These are phyloP conservation scores for Boletus reticuloceps DNA, from an alignment of 768 basidiomycete species.

Conservation along the genomic window DNA sequence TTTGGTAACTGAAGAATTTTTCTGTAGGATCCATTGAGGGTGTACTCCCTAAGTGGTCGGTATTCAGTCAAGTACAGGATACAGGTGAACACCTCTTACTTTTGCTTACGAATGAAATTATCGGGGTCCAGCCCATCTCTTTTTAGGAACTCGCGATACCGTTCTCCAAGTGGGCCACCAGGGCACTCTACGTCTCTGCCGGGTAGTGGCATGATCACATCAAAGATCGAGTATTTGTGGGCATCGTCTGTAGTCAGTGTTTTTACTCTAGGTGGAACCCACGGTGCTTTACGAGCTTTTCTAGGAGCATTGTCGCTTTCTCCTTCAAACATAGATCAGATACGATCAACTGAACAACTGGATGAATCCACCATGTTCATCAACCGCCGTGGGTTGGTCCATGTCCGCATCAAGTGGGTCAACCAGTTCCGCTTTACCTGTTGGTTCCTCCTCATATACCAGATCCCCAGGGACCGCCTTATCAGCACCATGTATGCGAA, in stretches of 20 bases:
- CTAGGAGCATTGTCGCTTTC: slow-evolving; percentile 14
- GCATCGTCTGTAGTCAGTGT: slow-evolving; percentile 76
- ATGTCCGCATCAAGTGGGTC: slow-evolving; percentile 31
- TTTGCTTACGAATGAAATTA: slow-evolving; percentile 87
- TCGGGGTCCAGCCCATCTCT: slow-evolving; percentile 89
- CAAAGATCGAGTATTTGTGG: slow-evolving; percentile 82
- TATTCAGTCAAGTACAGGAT: slow-evolving; percentile 3
- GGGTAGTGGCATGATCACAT: slow-evolving; percentile 96
- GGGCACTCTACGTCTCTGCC: slow-evolving; percentile 95
- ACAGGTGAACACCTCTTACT: slow-evolving; percentile 43
- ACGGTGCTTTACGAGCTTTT: slow-evolving; percentile 39
- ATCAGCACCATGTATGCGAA: slow-evolving; percentile 71
- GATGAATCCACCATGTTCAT: slow-evolving; percentile 32
- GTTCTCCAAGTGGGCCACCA: slow-evolving; percentile 80
- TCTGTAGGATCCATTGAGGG: slow-evolving; percentile 89
- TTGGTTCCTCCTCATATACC: slow-evolving; percentile 59
- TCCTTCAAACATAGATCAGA: slow-evolving; percentile 19
- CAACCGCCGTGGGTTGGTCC: slow-evolving; percentile 31
- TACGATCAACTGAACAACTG: not conserved
- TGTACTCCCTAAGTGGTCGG: slow-evolving; percentile 69
- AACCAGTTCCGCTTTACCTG: slow-evolving; percentile 20
- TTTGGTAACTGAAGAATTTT: slow-evolving; percentile 85
- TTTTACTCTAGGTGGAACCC: slow-evolving; percentile 69
- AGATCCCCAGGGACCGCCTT: slow-evolving; percentile 84
- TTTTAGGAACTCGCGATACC: slow-evolving; percentile 76